Conservation (phyloP, 495 filamentous ascomycete genomes). For the Bathelium albidoporum region DNA sequence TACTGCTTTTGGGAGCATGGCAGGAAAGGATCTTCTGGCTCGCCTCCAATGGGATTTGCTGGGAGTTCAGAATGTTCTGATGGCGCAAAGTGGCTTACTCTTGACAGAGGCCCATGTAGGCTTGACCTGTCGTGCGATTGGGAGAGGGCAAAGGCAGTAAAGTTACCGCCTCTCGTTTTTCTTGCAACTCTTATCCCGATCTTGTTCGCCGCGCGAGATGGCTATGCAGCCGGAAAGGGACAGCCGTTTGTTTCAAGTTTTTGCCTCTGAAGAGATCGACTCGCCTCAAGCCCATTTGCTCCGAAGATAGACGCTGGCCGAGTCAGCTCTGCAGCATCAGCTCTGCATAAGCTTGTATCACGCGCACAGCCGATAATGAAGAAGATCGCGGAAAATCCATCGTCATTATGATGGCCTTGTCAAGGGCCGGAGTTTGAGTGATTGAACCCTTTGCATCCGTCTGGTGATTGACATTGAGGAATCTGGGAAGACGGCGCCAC, state of each 20-base stretch:
- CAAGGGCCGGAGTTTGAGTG: not conserved
- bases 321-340: not conserved
- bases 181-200: not conserved
- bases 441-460: not conserved
- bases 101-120: not conserved
- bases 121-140: not conserved
- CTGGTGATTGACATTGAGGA: not conserved
- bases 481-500: slow-evolving; percentile 1
- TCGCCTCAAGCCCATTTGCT: not conserved
- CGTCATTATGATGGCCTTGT: not conserved
- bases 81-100: not conserved
- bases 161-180: not conserved
- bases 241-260: slow-evolving; percentile 4
- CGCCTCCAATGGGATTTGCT: not conserved
- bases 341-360: not conserved
- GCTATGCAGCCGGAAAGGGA: not conserved
- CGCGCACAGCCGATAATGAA: not conserved
- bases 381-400: not conserved
- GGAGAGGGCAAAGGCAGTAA: not conserved
- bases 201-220: not conserved
- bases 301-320: not conserved
- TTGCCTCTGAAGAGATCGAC: not conserved
- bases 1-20: not conserved
- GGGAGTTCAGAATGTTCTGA: not conserved
- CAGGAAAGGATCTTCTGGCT: not conserved